These are phyloP conservation scores for Pulveroboletus frians DNA, from an alignment of 768 basidiomycete species.

Conservation along the genomic window DNA sequence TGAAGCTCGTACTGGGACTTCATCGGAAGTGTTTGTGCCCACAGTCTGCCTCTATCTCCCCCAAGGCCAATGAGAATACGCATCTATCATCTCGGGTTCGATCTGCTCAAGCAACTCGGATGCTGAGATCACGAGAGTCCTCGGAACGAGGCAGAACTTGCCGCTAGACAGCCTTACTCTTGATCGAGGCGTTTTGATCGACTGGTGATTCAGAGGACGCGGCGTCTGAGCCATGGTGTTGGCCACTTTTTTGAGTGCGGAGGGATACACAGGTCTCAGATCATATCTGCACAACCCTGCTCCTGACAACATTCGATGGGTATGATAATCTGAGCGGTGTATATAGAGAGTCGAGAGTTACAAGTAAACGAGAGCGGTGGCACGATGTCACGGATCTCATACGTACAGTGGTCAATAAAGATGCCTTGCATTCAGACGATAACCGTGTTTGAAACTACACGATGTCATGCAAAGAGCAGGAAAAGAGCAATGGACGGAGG, in stretches of 20 bases:
- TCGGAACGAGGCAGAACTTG: too few species aligned
- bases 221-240: too few species aligned
- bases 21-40: too few species aligned
- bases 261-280: background rate
- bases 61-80: background rate
- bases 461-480: background rate
- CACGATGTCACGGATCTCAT: background rate
- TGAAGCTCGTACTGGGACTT: too few species aligned
- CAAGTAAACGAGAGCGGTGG: background rate
- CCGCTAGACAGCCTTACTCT: too few species aligned
- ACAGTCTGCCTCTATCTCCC: background rate
- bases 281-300: background rate
- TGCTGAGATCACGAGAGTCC: too few species aligned
- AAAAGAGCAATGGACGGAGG: background rate
- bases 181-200: too few species aligned
- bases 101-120: background rate
- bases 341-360: background rate
- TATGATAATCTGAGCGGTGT: too few species aligned
- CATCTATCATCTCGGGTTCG: background rate
- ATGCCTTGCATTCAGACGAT: background rate
- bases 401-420: background rate
- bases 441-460: background rate
- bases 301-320: too few species aligned
- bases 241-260: too few species aligned
- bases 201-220: too few species aligned